Percentiles rank a stretch among this genome's conserved stretches.
phyloP scores from a whole-genome alignment of 345 rosid genomes.

The Jatropha curcas region DNA sequence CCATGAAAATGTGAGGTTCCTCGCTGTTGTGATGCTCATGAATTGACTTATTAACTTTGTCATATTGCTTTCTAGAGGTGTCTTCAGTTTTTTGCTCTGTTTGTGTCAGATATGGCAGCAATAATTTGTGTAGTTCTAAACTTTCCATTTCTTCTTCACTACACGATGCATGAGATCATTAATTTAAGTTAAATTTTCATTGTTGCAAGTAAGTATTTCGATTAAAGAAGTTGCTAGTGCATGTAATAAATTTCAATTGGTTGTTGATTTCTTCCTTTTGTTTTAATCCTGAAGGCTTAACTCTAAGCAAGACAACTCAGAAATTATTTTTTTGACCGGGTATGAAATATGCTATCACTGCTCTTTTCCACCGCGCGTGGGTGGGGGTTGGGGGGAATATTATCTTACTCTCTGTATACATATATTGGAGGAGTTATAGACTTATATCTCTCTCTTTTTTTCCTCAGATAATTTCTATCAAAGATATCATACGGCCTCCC shows the following conservation, averaged over 20 bases:
- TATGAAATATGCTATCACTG: neutral
- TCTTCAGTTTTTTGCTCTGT: neutral
- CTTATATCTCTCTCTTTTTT: slow-evolving; percentile 1
- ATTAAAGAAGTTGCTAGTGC: neutral
- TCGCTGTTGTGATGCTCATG: slow-evolving; percentile 1
- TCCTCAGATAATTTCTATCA: slow-evolving; percentile 73
- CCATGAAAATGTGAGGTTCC: slow-evolving; percentile 77
- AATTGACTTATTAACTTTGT: neutral
- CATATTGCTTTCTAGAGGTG: neutral
- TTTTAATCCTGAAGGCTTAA: neutral
- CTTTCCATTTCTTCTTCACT: neutral
- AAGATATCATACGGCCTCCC: slow-evolving; percentile 92
- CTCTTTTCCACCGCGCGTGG: too few species aligned
- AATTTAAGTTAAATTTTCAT: neutral
- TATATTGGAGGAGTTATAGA: slow-evolving; percentile 1
- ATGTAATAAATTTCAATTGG: neutral
- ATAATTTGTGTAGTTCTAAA: neutral
- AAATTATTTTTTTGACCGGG: neutral
- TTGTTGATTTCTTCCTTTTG: neutral
- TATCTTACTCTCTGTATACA: neutral
- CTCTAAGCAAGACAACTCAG: neutral
- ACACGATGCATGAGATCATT: neutral
- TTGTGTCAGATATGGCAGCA: neutral
- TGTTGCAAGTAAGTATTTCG: neutral
- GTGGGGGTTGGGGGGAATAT: too few species aligned